Evolutionary conservation across 148 eudicot species (phyloP).

Genomic region (Arctostaphylos glauca): DNA sequence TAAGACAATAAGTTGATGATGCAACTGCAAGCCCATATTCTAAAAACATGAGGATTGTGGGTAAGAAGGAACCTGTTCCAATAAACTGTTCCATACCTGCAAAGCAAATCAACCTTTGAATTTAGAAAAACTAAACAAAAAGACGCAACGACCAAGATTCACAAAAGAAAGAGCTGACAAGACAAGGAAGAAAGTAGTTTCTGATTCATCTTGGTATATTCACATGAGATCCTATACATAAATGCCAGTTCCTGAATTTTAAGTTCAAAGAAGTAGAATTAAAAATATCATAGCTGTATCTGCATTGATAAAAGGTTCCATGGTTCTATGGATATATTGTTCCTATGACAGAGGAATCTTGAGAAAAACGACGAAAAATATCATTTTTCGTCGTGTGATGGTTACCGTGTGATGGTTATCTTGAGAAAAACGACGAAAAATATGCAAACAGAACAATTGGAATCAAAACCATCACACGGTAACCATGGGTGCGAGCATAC

Average conservation of each 20-base stretch:
- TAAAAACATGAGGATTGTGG: constrained; percentile 66
- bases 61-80: constrained; percentile 60
- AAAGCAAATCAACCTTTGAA: constrained; percentile 8
- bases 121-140: not conserved
- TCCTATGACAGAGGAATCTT: not conserved
- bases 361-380: not conserved
- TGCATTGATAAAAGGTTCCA: not conserved
- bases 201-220: not conserved
- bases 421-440: not conserved
- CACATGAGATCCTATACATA: not conserved
- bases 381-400: too few relatives aligned
- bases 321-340: not conserved
- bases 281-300: not conserved
- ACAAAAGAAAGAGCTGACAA: not conserved
- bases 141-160: not conserved
- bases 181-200: not conserved
- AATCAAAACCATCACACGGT: not conserved
- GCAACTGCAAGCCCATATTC: constrained; percentile 92
- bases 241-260: not conserved
- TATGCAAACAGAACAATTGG: not conserved
- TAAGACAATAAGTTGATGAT: constrained; percentile 96
- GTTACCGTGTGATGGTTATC: too few relatives aligned
- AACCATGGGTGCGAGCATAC: not conserved
- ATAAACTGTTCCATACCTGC: constrained; percentile 89
- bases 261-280: not conserved